Evolutionary conservation across 2,329 filamentous ascomycete genomes (phyloP), one percentile per base, ranked within the genome.

Genomic region (Penicillium sp.): DNA sequence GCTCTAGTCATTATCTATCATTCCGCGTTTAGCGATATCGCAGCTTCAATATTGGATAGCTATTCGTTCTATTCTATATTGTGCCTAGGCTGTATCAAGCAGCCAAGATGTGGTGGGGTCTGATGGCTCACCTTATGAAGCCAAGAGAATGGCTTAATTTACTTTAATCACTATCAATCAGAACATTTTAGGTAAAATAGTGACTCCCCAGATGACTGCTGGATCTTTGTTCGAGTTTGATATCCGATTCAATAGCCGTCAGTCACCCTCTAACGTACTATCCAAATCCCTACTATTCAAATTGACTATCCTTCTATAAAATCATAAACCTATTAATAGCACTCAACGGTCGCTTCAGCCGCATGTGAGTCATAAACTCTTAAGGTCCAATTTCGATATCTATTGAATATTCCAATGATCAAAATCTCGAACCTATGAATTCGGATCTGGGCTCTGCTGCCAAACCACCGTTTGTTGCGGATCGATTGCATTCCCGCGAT

Each of bases 61-160:
- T 35, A 23, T 23, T 38, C 35, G 17, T 21, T 43, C 41, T 17
- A 43, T 21, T 43, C 41, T 25, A 43, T 17, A 17, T 17, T 31
- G 9, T 33, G 13, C 25, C 31, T 37, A 27, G 29, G 19, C 17
- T 40, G 43, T n/a, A 31, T 17, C 17, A 33, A 38, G 13, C 4
- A 41, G 43, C 45, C 37, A 55, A 55, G 53, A 21, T 15, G 21
- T 37, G 3, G 41, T 54, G 41, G 31, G 17, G 29, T 47, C 21
- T 21, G 31, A 46, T 27, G 13, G 17, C n/a, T 29, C 38, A 17
- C 21, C 51, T 37, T 21, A 8, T 10, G 33, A 43, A 40, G 54
- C 54, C 40, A 52, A 56, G 46, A 45, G 10, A 35, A 50, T 56
- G 46, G 29, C 54, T 52, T 51, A 17, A 40, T 52, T 45, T 27